Base-by-base conservation (phyloP, 2,329 filamentous ascomycete species). In the Alternaria rosae region DNA sequence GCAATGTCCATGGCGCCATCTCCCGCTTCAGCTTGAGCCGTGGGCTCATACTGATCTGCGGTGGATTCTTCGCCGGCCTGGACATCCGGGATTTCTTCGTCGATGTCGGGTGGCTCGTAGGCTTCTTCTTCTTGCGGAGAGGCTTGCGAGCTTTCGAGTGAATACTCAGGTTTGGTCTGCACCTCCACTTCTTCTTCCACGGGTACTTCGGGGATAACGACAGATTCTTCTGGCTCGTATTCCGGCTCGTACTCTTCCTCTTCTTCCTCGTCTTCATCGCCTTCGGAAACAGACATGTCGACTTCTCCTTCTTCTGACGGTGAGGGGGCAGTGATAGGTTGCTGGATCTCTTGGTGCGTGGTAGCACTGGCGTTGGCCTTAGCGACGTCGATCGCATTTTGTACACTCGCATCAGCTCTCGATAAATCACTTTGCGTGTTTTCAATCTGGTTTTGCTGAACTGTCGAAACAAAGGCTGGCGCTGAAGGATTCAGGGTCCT, bases 1-100 rank as follows among this genome's bases (percentile, higher is more conserved):
- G 67, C 76, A 47, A 76, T 78, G 50, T 76, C 77, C 76, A 77
- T 79, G 50, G 67, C 75, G 23, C 71, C 76, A 23, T 74, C 70
- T n/a, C 73, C 75, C 25, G 64, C 68, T 28, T 74, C 72, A 9
- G 41, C 64, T 32, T 58, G 65, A 23, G 54, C 61, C 23, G 41
- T 51, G 25, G 32, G 57, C 3, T 55, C 41, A 5, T 25, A 23
- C 17, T 23, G n/a, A n/a, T 56, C 42, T 28, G 23, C n/a, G 12
- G 53, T 26, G 20, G n/a, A 30, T 6, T 48, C 35, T 17, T 6
- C 45, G n/a, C 56, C 52, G 6, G 41, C 25, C 30, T 64, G 61
- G 1, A 54, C 17, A 13, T 70, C 64, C 5, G 58, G 13, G 52
- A 70, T 65, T 10, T 68, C 65, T 51, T 70, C 61, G 35, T 75